Evolutionary conservation across 768 basidiomycete species (phyloP), one percentile per base, ranked within the genome.

Genomic region (Lactarius hengduanensis): DNA sequence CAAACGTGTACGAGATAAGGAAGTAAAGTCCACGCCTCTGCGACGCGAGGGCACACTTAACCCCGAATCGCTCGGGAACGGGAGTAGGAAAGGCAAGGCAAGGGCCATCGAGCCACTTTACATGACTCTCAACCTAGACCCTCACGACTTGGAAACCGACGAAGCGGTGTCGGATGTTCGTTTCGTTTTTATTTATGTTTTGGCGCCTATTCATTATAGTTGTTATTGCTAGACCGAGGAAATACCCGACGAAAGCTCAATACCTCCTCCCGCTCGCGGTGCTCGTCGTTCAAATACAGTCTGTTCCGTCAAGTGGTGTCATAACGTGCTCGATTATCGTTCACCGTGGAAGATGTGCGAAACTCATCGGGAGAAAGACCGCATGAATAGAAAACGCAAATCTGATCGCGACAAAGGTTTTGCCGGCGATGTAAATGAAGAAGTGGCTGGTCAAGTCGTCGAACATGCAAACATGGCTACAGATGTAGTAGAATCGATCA

Each of bases 301-400:
- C 34, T 83, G 82, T 67, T 74, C 74, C 26, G 76, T 78, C 59
- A 76, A 76, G 50, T 72, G 68, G 41, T 84, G 83, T 65, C 72
- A 77, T 41, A 84, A 84, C 63, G 74, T 83, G 20, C 74, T 84
- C 16, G 68, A 76, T 16, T 79, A 79, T 13, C 74, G 73, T 34
- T 73, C 76, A 15, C 79, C 82, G 0, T 84, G 82, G 83, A 79
- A 81, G 67, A 80, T 77, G 69, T 84, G 83, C 67, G 82, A 83
- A 6, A 68, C 72, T 32, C 84, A 83, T 70, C 75, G 81, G n/a
- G 76, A 73, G 63, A 72, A 69, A 59, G 77, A 78, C 64, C 76
- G 78, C 26, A 64, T 70, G 57, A 71, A 73, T 28, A 76, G 72
- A 61, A 76, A 71, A 56, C 71, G 74, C 43, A 74, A 74, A 61